These are phyloP conservation scores for Vigna trinervia DNA, from an alignment of 306 rosid species.

Conservation along the genomic window DNA sequence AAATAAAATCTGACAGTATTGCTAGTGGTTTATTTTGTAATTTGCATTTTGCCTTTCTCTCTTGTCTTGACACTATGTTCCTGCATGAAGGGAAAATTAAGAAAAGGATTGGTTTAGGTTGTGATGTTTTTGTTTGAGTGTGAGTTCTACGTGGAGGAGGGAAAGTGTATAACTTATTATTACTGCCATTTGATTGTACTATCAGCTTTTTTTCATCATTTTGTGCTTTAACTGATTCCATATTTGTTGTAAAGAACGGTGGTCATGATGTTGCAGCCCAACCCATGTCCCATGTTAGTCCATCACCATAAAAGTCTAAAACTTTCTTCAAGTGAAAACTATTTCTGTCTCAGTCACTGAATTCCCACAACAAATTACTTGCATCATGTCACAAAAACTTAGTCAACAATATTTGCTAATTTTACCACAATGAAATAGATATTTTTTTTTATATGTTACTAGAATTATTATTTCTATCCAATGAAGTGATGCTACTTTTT, in stretches of 20 bases:
- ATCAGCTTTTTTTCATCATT: slow-evolving; percentile 20
- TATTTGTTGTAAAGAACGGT: slow-evolving; percentile 44
- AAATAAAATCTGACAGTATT: no score
- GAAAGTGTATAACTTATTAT: slow-evolving; percentile 10
- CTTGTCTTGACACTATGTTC: not conserved
- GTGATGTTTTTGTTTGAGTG: slow-evolving; percentile 27
- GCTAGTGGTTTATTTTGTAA: no score
- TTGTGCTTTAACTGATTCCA: slow-evolving; percentile 45
- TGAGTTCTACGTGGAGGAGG: slow-evolving; percentile 30
- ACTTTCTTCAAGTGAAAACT: slow-evolving; percentile 34
- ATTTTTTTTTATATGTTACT: no score
- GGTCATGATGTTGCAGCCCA: slow-evolving; percentile 39
- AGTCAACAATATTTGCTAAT: not conserved
- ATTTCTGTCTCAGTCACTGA: slow-evolving; percentile 10
- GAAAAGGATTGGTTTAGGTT: not conserved
- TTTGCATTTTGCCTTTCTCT: no score
- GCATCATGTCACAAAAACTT: not conserved
- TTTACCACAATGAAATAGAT: no score
- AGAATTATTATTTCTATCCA: no score
- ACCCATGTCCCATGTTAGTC: slow-evolving; percentile 41
- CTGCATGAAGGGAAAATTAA: not conserved
- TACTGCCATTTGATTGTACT: slow-evolving; percentile 35
- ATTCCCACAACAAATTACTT: slow-evolving; percentile 33
- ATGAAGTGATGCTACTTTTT: slow-evolving; percentile 10
- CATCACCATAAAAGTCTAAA: slow-evolving; percentile 37